Evolutionary conservation across 2,329 filamentous ascomycete genomes (phyloP).

Genomic region (Rutstroemia sp.): DNA sequence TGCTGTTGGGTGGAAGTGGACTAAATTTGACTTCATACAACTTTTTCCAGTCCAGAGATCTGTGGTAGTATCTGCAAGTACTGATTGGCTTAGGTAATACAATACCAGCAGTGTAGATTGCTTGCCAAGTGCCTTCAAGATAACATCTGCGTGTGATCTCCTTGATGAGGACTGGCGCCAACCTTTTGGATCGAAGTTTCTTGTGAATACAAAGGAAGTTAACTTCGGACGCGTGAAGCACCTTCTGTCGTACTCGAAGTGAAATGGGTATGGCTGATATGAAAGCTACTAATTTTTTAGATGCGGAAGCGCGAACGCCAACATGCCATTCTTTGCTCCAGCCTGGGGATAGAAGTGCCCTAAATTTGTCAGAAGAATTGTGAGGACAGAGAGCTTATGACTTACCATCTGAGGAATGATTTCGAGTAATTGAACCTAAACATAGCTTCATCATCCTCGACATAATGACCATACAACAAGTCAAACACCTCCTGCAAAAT

Average conservation of each 20-base stretch:
- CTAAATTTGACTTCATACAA: constrained; percentile 93
- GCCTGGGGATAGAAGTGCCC: constrained; percentile 89
- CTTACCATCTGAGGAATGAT: constrained; percentile 81
- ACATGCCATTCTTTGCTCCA: constrained; percentile 96
- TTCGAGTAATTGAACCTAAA: constrained; percentile 96
- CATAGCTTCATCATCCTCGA: constrained; percentile 94
- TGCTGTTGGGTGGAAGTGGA: constrained; percentile 74
- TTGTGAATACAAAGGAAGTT: constrained; percentile 99
- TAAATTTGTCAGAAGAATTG: constrained; percentile 32
- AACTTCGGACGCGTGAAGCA: constrained; percentile 78
- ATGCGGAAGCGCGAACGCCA: constrained; percentile 77
- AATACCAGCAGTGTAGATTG: constrained; percentile 89
- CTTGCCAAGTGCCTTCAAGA: constrained; percentile 79
- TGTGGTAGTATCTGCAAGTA: constrained; percentile 93
- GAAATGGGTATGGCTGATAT: constrained; percentile 89
- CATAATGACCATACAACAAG: constrained; percentile 86
- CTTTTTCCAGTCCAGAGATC: constrained; percentile 91
- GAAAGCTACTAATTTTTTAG: constrained; percentile 84
- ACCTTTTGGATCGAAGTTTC: constrained; percentile 87
- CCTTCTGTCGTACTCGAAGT: constrained; percentile 69
- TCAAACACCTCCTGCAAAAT: constrained; percentile 89
- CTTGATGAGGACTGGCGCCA: constrained; percentile 92
- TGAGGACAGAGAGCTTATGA: constrained; percentile 5
- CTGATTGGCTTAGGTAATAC: constrained; percentile 87
- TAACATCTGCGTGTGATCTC: constrained; percentile 94